phyloP scores from a whole-genome alignment of 2,329 filamentous ascomycete species.

The Stromatinia cepivora region DNA sequence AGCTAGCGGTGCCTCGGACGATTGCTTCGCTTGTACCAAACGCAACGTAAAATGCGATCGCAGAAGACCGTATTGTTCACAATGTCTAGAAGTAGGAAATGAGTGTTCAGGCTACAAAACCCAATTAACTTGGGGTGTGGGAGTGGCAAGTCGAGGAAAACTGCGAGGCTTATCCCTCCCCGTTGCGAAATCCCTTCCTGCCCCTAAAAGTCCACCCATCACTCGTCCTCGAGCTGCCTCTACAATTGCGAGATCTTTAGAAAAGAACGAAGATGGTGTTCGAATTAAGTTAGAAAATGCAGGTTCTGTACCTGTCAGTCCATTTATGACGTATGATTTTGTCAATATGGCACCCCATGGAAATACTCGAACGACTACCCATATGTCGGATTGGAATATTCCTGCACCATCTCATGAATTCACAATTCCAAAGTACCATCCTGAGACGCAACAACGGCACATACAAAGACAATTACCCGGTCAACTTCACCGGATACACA shows the following conservation, averaged over 20 bases:
- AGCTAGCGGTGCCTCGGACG: constrained; percentile 84
- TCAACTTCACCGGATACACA: constrained; percentile 52
- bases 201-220: constrained; percentile 42
- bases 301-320: constrained; percentile 31
- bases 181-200: constrained; percentile 59
- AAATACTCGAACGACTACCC: constrained; percentile 32
- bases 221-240: constrained; percentile 37
- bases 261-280: constrained; percentile 35
- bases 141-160: constrained; percentile 93
- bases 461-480: constrained; percentile 44
- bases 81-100: constrained; percentile 86
- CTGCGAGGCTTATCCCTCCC: constrained; percentile 82
- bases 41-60: constrained; percentile 84
- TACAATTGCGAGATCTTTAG: constrained; percentile 30
- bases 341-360: constrained; percentile 43
- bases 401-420: constrained; percentile 36
- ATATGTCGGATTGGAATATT: constrained; percentile 41
- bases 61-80: constrained; percentile 89
- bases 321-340: constrained; percentile 44
- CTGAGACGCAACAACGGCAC: constrained; percentile 33
- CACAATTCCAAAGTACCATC: constrained; percentile 23
- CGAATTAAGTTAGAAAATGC: constrained; percentile 39
- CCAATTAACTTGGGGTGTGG: constrained; percentile 93
- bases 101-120: constrained; percentile 97
- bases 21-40: constrained; percentile 92